Percentiles rank a stretch among this genome's conserved stretches.
Evolutionary conservation across 495 filamentous ascomycete genomes (phyloP).

Genomic region (Penicillium samsonianum): DNA sequence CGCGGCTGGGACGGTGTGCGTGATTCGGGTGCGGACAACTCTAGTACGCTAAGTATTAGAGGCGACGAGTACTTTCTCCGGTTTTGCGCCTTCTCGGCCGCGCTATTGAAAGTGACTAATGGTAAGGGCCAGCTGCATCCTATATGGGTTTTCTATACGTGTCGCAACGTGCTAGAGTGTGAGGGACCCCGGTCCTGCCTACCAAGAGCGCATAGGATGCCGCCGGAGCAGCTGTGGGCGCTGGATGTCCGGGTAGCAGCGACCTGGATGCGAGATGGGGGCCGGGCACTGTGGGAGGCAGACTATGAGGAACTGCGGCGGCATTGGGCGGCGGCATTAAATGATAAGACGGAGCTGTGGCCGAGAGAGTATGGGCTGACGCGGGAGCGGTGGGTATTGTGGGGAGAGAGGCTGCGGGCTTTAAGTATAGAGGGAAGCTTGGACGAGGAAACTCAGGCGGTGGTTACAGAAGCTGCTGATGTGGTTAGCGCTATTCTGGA

Average conservation of each 20-base stretch:
- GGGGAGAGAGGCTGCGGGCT: neutral
- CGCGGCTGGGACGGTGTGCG: slow-evolving; percentile 3
- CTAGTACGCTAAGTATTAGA: neutral
- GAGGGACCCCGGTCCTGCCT: neutral
- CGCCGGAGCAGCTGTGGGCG: slow-evolving; percentile 7
- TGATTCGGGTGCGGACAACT: neutral
- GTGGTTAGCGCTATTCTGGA: neutral
- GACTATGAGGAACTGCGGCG: neutral
- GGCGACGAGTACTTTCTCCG: slow-evolving; percentile 1
- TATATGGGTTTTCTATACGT: slow-evolving; percentile 4
- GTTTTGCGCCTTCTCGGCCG: neutral
- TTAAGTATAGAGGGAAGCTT: neutral
- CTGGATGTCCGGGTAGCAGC: slow-evolving; percentile 13
- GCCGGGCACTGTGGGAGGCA: neutral
- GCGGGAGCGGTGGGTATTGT: slow-evolving; percentile 3
- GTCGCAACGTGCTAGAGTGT: neutral
- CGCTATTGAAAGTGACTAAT: neutral
- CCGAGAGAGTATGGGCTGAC: slow-evolving; percentile 3
- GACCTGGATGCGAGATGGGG: slow-evolving; percentile 11
- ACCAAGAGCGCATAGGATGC: slow-evolving; percentile 5
- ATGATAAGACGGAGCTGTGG: slow-evolving; percentile 2
- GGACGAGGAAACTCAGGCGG: neutral
- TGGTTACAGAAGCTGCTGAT: slow-evolving; percentile 8
- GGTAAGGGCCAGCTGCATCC: neutral
- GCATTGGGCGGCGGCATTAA: slow-evolving; percentile 2